phyloP scores from a whole-genome alignment of 2,329 filamentous ascomycete species.

The Alternaria atra region DNA sequence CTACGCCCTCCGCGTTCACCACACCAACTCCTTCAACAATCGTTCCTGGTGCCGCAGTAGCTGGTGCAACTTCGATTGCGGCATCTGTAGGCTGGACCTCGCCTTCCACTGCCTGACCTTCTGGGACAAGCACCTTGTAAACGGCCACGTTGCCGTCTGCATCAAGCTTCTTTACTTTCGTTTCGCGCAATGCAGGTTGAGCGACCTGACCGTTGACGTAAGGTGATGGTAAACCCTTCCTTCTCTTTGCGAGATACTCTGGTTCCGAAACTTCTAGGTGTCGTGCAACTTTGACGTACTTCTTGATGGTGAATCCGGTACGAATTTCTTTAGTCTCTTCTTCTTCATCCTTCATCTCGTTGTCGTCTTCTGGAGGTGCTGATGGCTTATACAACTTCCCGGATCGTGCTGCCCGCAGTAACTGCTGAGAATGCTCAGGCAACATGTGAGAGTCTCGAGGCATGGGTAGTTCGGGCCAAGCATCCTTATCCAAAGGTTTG shows the following conservation, averaged over 20 bases:
- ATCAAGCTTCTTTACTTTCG: slow-evolving; percentile 81
- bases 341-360: slow-evolving; percentile 57
- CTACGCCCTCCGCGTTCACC: slow-evolving; percentile 68
- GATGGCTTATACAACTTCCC: slow-evolving; percentile 79
- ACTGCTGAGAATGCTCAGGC: slow-evolving; percentile 79
- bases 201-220: slow-evolving; percentile 36
- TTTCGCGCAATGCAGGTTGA: slow-evolving; percentile 69
- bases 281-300: slow-evolving; percentile 66
- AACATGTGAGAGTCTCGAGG: slow-evolving; percentile 84
- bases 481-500: slow-evolving; percentile 67
- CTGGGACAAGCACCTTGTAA: slow-evolving; percentile 81
- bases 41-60: slow-evolving; percentile 65
- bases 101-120: slow-evolving; percentile 81
- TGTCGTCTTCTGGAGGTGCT: slow-evolving; percentile 71
- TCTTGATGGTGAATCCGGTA: slow-evolving; percentile 64
- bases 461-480: slow-evolving; percentile 85
- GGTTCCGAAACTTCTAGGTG: slow-evolving; percentile 67
- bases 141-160: slow-evolving; percentile 80
- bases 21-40: slow-evolving; percentile 67
- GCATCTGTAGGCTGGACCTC: slow-evolving; percentile 73
- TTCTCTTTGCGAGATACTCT: slow-evolving; percentile 69
- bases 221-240: slow-evolving; percentile 65
- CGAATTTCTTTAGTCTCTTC: slow-evolving; percentile 55
- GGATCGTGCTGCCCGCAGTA: slow-evolving; percentile 82
- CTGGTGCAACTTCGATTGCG: slow-evolving; percentile 55